Base-by-base conservation (phyloP, 139 green algal species). In the Chlamydomonas eustigma region DNA sequence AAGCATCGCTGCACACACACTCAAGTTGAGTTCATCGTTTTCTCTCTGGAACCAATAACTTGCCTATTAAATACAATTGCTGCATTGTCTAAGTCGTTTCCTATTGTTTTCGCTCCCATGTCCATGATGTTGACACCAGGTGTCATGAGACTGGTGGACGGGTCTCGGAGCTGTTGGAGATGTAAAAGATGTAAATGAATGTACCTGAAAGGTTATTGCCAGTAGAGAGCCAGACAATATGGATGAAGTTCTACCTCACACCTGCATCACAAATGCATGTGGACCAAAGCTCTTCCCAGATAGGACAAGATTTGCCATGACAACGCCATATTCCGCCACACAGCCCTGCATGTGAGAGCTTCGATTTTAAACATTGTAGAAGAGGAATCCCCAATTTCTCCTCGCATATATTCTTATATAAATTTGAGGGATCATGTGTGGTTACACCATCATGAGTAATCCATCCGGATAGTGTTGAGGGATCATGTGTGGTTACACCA, bases 61-160 rank as follows among this genome's bases (percentile, higher is more conserved):
- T 12, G 18, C 44, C 44, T 18, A 58, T 58, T 58, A 18, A 58
- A 58, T 25, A 37, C 4, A 3, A 82, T 75, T 71, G 68, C 78
- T 37, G 77, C 77, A 71, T 82, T 82, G 65, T 82, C 77, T 1
- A 82, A 50, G 66, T 82, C 77, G 36, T 78, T 78, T 1, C 71
- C 77, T 5, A 73, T 82, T 22, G 77, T 82, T 71, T 82, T 82
- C 2, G 1, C 1, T 30, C 77, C 77, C 77, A 82, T 82, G 65
- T 82, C 77, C 2, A 71, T 71, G 34, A 75, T 35, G n/a, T 12
- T 71, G 5, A 82, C 44, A 0, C 77, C 77, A 2, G 12, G 12
- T 28, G 34, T 1, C 37, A 34, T 22, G 1, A 82, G 52, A 5
- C n/a, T 2, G 38, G 52, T 37, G 5, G n/a, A 37, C 51, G 22